Conservation (phyloP, 352 stramenopile genomes). For the Phytophthora podocarpi region DNA sequence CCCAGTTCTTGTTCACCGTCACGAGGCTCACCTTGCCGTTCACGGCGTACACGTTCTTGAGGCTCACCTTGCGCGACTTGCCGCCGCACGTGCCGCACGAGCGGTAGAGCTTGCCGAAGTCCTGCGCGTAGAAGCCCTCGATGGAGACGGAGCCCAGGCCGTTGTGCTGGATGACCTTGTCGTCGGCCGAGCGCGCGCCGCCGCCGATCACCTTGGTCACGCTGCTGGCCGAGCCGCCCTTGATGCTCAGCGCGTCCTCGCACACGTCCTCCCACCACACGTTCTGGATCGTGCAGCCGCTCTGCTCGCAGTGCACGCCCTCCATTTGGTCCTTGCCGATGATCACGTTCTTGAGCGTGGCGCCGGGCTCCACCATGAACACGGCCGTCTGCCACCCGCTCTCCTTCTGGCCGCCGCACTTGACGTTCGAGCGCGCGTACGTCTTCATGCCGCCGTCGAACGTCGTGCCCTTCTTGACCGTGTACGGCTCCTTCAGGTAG, state of each 20-base stretch:
- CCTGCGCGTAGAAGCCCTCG: constrained; percentile 22
- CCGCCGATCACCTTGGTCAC: constrained; percentile 23
- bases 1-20: constrained; percentile 22
- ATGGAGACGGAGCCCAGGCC: constrained; percentile 10
- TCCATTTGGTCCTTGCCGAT: constrained; percentile 26
- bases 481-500: constrained; percentile 26
- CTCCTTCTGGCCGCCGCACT: constrained; percentile 35
- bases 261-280: constrained; percentile 32
- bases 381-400: constrained; percentile 24
- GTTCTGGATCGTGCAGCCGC: constrained; percentile 22
- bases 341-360: constrained; percentile 26
- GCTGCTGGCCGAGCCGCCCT: constrained; percentile 20
- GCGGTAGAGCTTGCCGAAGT: constrained; percentile 23
- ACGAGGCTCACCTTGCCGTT: constrained; percentile 24
- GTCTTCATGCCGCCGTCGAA: constrained; percentile 60
- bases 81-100: constrained; percentile 11
- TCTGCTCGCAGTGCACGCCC: constrained; percentile 14
- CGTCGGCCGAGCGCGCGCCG: constrained; percentile 12
- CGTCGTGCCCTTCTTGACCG: constrained; percentile 35
- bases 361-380: constrained; percentile 43
- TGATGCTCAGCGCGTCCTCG: constrained; percentile 37
- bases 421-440: constrained; percentile 50
- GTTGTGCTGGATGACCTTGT: constrained; percentile 21
- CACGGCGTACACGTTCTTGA: constrained; percentile 25
- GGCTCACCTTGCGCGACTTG: constrained; percentile 16